Evolutionary conservation across 116 monocot genomes (phyloP).

Genomic region (Papilionanthe hybrid): DNA sequence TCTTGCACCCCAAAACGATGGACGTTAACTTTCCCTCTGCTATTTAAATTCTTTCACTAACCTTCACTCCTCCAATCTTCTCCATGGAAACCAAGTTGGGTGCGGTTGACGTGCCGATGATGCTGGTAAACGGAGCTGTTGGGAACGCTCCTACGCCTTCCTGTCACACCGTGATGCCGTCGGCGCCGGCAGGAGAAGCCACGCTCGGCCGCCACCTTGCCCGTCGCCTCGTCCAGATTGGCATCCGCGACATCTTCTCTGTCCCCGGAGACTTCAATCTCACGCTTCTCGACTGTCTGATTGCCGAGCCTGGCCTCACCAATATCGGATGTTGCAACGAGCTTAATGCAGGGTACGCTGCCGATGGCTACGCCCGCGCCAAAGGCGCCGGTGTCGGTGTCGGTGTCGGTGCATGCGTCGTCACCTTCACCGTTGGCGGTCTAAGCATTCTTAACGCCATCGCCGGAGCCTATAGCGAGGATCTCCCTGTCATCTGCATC

Average conservation of each 20-base stretch:
- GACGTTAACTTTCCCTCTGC: too few relatives aligned
- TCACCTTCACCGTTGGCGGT: conserved; percentile 58
- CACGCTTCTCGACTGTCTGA: conserved; percentile 50
- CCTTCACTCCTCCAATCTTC: not conserved
- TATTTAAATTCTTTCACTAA: not conserved
- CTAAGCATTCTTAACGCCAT: conserved; percentile 52
- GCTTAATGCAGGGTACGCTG: conserved; percentile 69
- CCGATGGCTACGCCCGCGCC: conserved; percentile 38
- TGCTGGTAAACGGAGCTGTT: conserved; percentile 5
- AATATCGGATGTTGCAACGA: conserved; percentile 75
- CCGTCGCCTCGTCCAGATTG: conserved; percentile 40
- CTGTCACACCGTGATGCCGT: conserved; percentile 9
- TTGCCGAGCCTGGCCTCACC: conserved; percentile 53
- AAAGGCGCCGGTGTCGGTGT: too few relatives aligned
- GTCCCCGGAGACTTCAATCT: conserved; percentile 52
- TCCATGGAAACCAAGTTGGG: conserved; percentile 2
- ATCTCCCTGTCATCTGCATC: conserved; percentile 53
- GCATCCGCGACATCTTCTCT: conserved; percentile 42
- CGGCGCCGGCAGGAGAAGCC: conserved; percentile 6
- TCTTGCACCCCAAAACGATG: too few relatives aligned
- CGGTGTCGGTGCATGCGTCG: conserved; percentile 54
- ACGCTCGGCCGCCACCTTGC: conserved; percentile 51
- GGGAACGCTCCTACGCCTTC: conserved; percentile 11
- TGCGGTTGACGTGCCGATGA: not conserved
- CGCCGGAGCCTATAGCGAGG: conserved; percentile 56